These are phyloP conservation scores for Davidsoniella australis DNA, from an alignment of 2,329 filamentous ascomycete species.

Conservation along the genomic window DNA sequence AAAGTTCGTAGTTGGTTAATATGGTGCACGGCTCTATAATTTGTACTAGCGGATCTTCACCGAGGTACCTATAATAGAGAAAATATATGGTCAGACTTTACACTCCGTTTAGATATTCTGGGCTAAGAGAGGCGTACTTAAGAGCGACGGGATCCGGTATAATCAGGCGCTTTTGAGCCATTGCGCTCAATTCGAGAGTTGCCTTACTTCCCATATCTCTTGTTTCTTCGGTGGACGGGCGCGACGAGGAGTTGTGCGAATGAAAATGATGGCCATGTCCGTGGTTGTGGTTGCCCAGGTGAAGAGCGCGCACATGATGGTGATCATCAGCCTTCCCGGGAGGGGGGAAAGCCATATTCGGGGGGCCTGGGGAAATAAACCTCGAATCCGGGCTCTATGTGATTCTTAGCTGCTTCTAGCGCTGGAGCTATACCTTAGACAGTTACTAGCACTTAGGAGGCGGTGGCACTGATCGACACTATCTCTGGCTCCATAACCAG, in stretches of 20 bases:
- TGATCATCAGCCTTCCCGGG: constrained; percentile 2
- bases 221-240: constrained; percentile 32
- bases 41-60: constrained; percentile 62
- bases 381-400: too few species aligned
- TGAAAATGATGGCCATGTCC: constrained; percentile 1
- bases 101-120: neutral
- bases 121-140: constrained; percentile 22
- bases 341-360: constrained; percentile 2
- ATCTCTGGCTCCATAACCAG: too few species aligned
- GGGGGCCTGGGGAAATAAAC: too few species aligned
- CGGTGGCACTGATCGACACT: too few species aligned
- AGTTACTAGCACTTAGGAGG: too few species aligned
- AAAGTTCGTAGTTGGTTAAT: constrained; percentile 75
- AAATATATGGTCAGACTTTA: neutral
- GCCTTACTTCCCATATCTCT: constrained; percentile 17
- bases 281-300: constrained; percentile 1
- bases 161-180: constrained; percentile 18
- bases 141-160: constrained; percentile 42
- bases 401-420: too few species aligned
- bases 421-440: too few species aligned
- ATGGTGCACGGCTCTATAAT: constrained; percentile 55
- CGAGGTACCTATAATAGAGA: constrained; percentile 44
- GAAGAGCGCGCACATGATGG: neutral
- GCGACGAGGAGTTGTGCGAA: constrained; percentile 6
- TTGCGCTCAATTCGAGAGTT: constrained; percentile 11